Conservation (phyloP, 148 eudicot genomes). For the Amaranthus palmeri region DNA sequence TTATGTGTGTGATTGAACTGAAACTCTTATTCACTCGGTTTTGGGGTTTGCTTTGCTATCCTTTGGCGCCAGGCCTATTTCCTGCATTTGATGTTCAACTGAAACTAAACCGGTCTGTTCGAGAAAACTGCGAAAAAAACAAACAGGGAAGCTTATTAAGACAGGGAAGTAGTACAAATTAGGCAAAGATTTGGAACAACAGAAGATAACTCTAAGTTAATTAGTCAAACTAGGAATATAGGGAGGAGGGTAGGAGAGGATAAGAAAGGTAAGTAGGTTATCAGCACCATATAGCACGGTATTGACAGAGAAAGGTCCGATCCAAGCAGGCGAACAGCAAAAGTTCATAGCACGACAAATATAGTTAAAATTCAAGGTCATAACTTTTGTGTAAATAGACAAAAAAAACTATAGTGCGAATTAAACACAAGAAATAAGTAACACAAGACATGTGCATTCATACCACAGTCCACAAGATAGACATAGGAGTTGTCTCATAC, state of each 20-base stretch:
- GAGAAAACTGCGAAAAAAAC: constrained; percentile 57
- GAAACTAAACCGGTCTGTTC: constrained; percentile 86
- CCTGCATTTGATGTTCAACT: constrained; percentile 83
- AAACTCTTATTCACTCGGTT: constrained; percentile 28
- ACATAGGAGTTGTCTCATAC: too few relatives aligned
- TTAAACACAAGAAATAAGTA: too few relatives aligned
- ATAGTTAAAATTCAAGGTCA: too few relatives aligned
- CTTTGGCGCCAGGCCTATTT: constrained; percentile 66
- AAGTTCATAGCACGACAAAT: background rate
- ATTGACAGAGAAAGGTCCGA: background rate
- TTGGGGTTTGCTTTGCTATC: constrained; percentile 32
- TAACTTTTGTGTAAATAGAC: too few relatives aligned
- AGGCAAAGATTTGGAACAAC: background rate
- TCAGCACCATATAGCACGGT: background rate
- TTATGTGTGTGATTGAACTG: background rate
- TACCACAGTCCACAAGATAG: too few relatives aligned
- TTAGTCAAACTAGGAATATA: background rate
- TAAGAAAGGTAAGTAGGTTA: background rate
- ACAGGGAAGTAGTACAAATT: background rate
- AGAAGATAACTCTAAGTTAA: background rate
- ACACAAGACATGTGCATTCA: too few relatives aligned
- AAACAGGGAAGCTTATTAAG: background rate
- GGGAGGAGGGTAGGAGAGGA: background rate
- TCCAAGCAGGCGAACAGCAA: background rate
- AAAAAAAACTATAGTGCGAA: too few relatives aligned